Evolutionary conservation across 768 basidiomycete species (phyloP).

Genomic region (Trametes meyenii): DNA sequence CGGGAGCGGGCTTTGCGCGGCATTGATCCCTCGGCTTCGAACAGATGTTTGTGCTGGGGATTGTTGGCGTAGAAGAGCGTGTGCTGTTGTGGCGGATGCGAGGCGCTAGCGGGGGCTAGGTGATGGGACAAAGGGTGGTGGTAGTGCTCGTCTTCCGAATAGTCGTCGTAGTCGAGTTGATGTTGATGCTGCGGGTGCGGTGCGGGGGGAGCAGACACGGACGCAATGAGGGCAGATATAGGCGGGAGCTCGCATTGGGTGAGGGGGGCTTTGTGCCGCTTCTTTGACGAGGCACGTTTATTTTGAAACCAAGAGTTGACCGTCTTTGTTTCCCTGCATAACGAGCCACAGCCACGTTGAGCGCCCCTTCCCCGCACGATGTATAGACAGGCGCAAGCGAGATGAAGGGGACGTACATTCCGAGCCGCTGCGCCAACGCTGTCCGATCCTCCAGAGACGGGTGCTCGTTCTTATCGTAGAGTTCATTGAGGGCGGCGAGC

Average conservation of each 20-base stretch:
- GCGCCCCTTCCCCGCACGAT: conserved; percentile 7
- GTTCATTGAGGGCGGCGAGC: conserved; percentile 74
- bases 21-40: conserved; percentile 43
- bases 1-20: conserved; percentile 65
- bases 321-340: conserved; percentile 76
- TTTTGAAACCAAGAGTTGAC: conserved; percentile 90
- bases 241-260: conserved; percentile 38
- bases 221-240: conserved; percentile 46
- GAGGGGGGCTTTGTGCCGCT: conserved; percentile 46
- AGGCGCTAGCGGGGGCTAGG: neutral
- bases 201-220: conserved; percentile 39
- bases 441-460: conserved; percentile 70
- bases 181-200: conserved; percentile 27
- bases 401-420: conserved; percentile 60
- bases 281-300: conserved; percentile 82
- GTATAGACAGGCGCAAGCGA: neutral
- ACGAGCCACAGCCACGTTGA: conserved; percentile 17
- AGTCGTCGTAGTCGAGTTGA: conserved; percentile 46
- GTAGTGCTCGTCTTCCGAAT: conserved; percentile 48
- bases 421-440: conserved; percentile 68
- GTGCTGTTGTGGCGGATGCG: conserved; percentile 35
- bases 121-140: conserved; percentile 26
- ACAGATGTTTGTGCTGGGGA: conserved; percentile 52
- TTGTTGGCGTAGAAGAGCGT: conserved; percentile 48
- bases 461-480: conserved; percentile 78